A percentile compares a stretch with the other conserved stretches of the same genome.
These are phyloP conservation scores for Apophysomyces sp. DNA, from an alignment of 371 early-diverging fungal genomes.

Conservation along the genomic window DNA sequence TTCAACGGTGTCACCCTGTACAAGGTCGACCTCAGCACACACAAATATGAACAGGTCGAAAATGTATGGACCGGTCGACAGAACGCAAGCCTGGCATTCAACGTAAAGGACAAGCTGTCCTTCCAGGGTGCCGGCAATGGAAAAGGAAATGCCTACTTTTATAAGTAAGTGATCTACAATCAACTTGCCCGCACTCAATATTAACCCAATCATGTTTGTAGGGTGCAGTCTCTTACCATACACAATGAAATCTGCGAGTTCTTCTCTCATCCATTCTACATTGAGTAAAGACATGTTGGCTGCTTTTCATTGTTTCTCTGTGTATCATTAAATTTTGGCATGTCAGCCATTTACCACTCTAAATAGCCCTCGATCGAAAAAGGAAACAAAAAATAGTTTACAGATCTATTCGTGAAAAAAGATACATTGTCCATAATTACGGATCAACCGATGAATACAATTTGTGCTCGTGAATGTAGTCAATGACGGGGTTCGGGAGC, in stretches of 20 bases:
- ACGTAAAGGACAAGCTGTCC: constrained; percentile 14
- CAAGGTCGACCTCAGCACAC: constrained; percentile 9
- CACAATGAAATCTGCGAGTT: constrained; percentile 15
- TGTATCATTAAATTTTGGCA: background rate
- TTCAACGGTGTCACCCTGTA: constrained; percentile 9
- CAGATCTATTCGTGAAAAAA: background rate
- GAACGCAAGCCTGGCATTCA: constrained; percentile 7
- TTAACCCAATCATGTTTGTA: background rate
- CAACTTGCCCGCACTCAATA: background rate
- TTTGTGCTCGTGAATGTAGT: constrained; percentile 78
- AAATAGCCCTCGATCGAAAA: no score
- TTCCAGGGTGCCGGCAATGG: background rate
- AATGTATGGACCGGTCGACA: constrained; percentile 11
- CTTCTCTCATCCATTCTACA: constrained; percentile 25
- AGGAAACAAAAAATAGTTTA: background rate
- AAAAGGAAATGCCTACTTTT: constrained; percentile 14
- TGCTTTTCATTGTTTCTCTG: background rate
- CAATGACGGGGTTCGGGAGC: constrained; percentile 88
- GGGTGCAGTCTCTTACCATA: constrained; percentile 10
- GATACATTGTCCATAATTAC: no score
- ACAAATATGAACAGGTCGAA: constrained; percentile 8
- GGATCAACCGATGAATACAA: constrained; percentile 56
- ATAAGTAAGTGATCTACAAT: constrained; percentile 19
- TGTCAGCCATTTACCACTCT: background rate
- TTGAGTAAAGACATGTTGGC: background rate